Evolutionary conservation across 2,329 filamentous ascomycete species (phyloP), one percentile per base, ranked within the genome.

Genomic region (Fusarium miscanthi): DNA sequence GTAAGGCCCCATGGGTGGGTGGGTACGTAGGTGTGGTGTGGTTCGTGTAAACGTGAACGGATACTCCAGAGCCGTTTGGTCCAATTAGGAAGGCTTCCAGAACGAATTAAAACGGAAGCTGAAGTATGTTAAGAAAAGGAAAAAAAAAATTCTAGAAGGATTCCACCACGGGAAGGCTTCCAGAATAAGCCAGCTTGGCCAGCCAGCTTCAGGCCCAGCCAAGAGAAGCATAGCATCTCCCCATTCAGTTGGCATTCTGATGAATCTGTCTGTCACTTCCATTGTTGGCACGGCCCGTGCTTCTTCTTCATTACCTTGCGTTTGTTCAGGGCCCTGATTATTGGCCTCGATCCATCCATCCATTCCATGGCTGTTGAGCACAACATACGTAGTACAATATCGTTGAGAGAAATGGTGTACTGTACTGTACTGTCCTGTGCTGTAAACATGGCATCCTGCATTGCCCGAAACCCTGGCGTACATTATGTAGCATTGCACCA

Each of bases 41-140:
- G 67, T 66, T 54, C 66, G 51, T 74, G 52, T 61, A 45, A 70
- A 69, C 49, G 59, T 48, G n/a, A 48, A 33, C 30, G n/a, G 56
- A 35, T 30, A 53, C 38, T 31, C 41, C 40, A 31, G 43, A 45
- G 41, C 19, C 23, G 41, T 33, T 56, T 62, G 19, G 17, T 68
- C 59, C n/a, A 48, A 74, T 61, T 40, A 27, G 73, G 76, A 72
- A 77, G 54, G 73, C 71, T 77, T 77, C 76, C 63, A 74, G 76
- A 77, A 77, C 59, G 53, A 59, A 52, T 46, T 46, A 64, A 25
- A 25, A 60, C 57, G 43, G 46, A 33, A 49, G 46, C 21, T 33
- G 30, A 30, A 49, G 43, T 21, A 56, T 25, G 23, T 25, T 25
- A 25, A 25, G 23, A 25, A 25, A 25, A 25, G 23, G 23, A 25